Percentiles rank a stretch among this genome's conserved stretches.
Conservation (phyloP, 176 grass and related monocot genomes). For the Triticum turgidum region DNA sequence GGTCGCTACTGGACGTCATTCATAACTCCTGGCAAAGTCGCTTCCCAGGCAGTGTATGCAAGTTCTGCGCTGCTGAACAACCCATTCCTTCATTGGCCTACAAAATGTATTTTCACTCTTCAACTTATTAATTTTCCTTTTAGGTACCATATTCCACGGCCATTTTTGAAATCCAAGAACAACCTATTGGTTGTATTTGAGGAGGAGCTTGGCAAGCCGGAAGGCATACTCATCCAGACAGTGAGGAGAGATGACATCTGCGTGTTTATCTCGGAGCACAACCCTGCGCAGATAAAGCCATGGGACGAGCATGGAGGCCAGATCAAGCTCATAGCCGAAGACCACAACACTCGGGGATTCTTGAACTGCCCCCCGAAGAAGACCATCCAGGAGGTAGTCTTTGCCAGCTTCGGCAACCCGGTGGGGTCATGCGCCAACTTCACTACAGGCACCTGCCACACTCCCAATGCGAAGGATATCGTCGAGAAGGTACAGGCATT, state of each 20-base stretch:
- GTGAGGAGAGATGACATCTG: constrained; percentile 92
- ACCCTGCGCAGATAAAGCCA: constrained; percentile 57
- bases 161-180: constrained; percentile 70
- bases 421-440: constrained; percentile 69
- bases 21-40: constrained; percentile 39
- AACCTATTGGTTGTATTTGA: constrained; percentile 85
- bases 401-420: constrained; percentile 89
- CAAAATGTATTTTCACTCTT: not conserved
- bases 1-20: constrained; percentile 59
- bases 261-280: constrained; percentile 53
- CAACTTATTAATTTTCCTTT: constrained; percentile 17
- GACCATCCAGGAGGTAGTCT: constrained; percentile 66
- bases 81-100: not conserved
- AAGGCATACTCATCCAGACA: constrained; percentile 52
- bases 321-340: constrained; percentile 47
- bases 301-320: constrained; percentile 50
- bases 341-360: constrained; percentile 52
- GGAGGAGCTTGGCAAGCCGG: constrained; percentile 73
- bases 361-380: constrained; percentile 57
- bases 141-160: constrained; percentile 75
- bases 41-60: constrained; percentile 79
- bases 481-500: constrained; percentile 59
- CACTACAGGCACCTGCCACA: constrained; percentile 62
- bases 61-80: not conserved
- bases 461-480: constrained; percentile 39